Base-by-base conservation (phyloP, 805 yeast genomes). In the Wickerhamomyces bovis region DNA sequence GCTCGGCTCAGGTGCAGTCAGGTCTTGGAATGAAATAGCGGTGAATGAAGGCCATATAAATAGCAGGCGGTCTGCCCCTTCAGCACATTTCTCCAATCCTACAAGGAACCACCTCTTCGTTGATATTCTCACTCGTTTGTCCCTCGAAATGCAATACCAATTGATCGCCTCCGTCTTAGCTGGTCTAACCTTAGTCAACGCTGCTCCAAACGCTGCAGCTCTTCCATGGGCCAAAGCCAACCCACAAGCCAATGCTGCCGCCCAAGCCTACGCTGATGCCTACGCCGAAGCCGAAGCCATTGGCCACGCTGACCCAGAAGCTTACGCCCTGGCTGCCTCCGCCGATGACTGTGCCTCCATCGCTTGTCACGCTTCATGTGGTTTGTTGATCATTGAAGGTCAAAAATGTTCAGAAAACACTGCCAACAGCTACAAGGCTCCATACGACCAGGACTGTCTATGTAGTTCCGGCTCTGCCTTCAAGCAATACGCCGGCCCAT, bases 331-430 rank as follows among this genome's bases (percentile, higher is more conserved):
- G 19, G 56, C 56, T 45, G 54, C 54, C 22, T 48, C 56, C 28
- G 54, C 45, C 23, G 56, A 53, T 48, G 56, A 53, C 44, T 53
- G 54, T 49, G 69, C 68, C 18, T 18, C 63, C 19, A 58, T 64
- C 42, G 57, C 49, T 3, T 66, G 70, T 49, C 69, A 66, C 49
- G 58, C 66, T 38, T 46, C 54, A 28, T 66, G 70, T 61, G 70
- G 69, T 49, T 54, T 58, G 43, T 54, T 65, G 39, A 66, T 66
- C 43, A 50, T 58, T 38, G 65, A 64, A 38, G 69, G 68, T 39
- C 52, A 61, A 39, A 49, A 51, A 22, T 66, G 69, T 54, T 64
- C 67, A 11, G 19, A 51, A 9, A 60, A 63, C 49, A 53, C 47
- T 6, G 54, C 60, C 9, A 52, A 59, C 48, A 38, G 40, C 18